A percentile compares a stretch with the other conserved stretches of the same genome.
These are phyloP conservation scores for Torulaspora microellipsoides DNA, from an alignment of 805 yeast species.

Conservation along the genomic window DNA sequence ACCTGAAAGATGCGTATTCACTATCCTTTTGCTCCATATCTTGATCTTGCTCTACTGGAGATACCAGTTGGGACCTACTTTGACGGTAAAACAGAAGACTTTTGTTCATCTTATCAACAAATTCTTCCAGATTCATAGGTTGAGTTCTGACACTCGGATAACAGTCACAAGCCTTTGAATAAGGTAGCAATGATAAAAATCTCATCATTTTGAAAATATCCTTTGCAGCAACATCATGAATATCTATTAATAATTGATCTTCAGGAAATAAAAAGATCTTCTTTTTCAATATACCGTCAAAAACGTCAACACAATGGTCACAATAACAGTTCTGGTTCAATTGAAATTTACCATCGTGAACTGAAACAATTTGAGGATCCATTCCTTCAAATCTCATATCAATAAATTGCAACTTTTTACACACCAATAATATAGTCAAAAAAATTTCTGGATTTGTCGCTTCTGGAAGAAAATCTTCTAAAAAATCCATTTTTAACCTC, in stretches of 20 bases:
- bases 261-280: slow-evolving; percentile 34
- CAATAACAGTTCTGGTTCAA: slow-evolving; percentile 34
- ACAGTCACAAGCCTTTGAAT: slow-evolving; percentile 41
- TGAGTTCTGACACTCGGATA: slow-evolving; percentile 43
- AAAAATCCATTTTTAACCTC: slow-evolving; percentile 40
- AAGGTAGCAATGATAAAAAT: slow-evolving; percentile 36
- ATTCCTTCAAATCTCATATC: slow-evolving; percentile 38
- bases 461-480: slow-evolving; percentile 34
- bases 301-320: slow-evolving; percentile 27
- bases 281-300: slow-evolving; percentile 32
- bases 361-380: slow-evolving; percentile 30
- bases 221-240: slow-evolving; percentile 31
- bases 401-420: slow-evolving; percentile 36
- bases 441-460: slow-evolving; percentile 34
- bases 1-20: slow-evolving; percentile 11
- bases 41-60: slow-evolving; percentile 11
- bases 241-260: slow-evolving; percentile 26
- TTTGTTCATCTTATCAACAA: slow-evolving; percentile 29
- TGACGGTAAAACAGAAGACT: slow-evolving; percentile 24
- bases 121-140: slow-evolving; percentile 34
- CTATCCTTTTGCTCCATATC: slow-evolving; percentile 7
- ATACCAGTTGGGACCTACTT: slow-evolving; percentile 22
- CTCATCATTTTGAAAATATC: slow-evolving; percentile 38
- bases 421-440: slow-evolving; percentile 33
- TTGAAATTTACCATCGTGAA: slow-evolving; percentile 25